Evolutionary conservation across 2,329 filamentous ascomycete genomes (phyloP), one percentile per base, ranked within the genome.

Genomic region (Teratosphaeria destructans): DNA sequence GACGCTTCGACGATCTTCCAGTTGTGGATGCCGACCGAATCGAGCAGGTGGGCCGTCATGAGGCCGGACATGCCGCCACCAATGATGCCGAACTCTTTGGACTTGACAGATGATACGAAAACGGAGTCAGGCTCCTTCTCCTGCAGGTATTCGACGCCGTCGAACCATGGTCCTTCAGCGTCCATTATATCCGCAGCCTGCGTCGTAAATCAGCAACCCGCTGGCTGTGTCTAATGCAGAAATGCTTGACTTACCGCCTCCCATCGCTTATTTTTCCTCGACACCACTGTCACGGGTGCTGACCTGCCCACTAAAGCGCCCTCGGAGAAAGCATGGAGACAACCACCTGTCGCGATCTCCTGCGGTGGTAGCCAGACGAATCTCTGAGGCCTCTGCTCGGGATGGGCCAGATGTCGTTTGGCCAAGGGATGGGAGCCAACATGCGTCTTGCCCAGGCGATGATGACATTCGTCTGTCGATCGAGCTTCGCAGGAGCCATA

Each of bases 61-160:
- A 88, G 71, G 0, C 85, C 85, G 1, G 82, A 76, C 79, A 87
- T 86, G 6, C 85, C 85, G 12, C 80, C 85, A 16, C 85, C 85
- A 4, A 87, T 74, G 54, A 88, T 87, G 57, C 79, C 85, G 62
- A 88, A 78, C 54, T 71, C 75, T 69, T 84, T 85, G 62, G 71
- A 75, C 73, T 86, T 87, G 35, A 79, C 79, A 7, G 76, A 71
- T 3, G 75, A 70, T 5, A 81, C 81, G 62, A 83, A 81, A 0
- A 82, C 76, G 7, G 77, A 72, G 54, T 77, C 76, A 16, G 82
- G 77, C 62, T 83, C 74, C 65, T 82, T 84, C 29, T 78, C 74
- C 62, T 82, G 71, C 52, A 87, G 76, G 59, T 83, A 78, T 56
- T 77, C 78, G 19, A 87, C 84, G 14, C 84, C 84, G 66, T 87